Conservation (phyloP, 2,329 filamentous ascomycete genomes). For the Golovinomyces cichoracearum region DNA sequence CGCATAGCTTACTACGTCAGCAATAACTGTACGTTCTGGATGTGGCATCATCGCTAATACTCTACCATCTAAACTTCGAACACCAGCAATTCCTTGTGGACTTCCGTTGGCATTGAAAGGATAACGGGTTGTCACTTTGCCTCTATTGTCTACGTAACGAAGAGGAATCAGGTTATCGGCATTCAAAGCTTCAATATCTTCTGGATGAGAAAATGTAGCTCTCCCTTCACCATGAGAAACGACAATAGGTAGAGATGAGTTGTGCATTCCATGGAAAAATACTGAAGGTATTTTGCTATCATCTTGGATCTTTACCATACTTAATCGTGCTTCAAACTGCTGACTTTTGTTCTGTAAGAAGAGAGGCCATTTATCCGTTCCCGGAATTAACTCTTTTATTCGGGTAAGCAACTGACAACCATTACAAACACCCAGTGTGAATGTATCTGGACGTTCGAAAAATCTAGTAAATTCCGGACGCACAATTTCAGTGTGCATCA, state of each 20-base stretch:
- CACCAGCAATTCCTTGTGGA: constrained; percentile 40
- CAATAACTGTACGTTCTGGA: constrained; percentile 42
- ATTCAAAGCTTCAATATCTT: constrained; percentile 28
- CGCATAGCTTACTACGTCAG: constrained; percentile 39
- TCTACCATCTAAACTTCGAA: constrained; percentile 37
- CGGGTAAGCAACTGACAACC: constrained; percentile 86
- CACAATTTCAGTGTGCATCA: constrained; percentile 49
- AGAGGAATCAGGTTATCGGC: constrained; percentile 46
- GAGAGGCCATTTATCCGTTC: constrained; percentile 57
- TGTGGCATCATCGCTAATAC: constrained; percentile 53
- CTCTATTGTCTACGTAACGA: constrained; percentile 64
- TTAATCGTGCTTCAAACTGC: constrained; percentile 72
- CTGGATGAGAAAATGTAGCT: constrained; percentile 37
- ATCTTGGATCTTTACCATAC: constrained; percentile 59
- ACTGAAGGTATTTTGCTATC: constrained; percentile 37
- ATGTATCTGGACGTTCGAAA: constrained; percentile 72
- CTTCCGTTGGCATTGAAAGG: constrained; percentile 65
- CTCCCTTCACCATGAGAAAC: constrained; percentile 81
- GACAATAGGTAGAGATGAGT: constrained; percentile 57
- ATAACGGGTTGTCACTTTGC: constrained; percentile 51
- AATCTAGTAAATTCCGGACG: constrained; percentile 58
- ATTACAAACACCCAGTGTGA: constrained; percentile 85
- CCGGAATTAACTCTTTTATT: constrained; percentile 61
- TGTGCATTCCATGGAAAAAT: constrained; percentile 73
- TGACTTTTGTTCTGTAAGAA: constrained; percentile 67